Percentiles rank a stretch among this genome's conserved stretches.
These are phyloP conservation scores for Planoprotostelium fungivorum DNA, from an alignment of 78 protist species.

Conservation along the genomic window DNA sequence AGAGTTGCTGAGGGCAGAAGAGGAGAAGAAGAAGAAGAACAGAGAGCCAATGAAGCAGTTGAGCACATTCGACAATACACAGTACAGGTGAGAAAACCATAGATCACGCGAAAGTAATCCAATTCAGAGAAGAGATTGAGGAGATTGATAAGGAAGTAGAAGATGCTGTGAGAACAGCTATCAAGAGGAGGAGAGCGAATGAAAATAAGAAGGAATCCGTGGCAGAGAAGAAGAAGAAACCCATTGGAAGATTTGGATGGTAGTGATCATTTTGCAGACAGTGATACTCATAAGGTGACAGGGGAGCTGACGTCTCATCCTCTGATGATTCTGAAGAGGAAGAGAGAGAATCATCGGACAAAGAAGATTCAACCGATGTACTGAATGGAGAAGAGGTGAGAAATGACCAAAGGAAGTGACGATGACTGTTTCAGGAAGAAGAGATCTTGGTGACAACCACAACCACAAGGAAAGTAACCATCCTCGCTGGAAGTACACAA, in stretches of 20 bases:
- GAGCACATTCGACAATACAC: neutral
- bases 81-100: neutral
- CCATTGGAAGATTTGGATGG: neutral
- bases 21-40: conserved; percentile 16
- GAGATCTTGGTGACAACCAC: conserved; percentile 22
- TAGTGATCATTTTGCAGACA: neutral
- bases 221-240: neutral
- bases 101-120: conserved; percentile 11
- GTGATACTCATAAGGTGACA: neutral
- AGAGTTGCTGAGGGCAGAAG: conserved; percentile 14
- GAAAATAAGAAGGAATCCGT: neutral
- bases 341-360: too few species aligned
- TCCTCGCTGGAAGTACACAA: conserved; percentile 10
- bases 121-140: conserved; percentile 30
- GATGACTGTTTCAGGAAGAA: neutral
- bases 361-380: too few species aligned
- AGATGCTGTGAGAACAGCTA: conserved; percentile 37
- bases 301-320: conserved; percentile 4
- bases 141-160: conserved; percentile 11
- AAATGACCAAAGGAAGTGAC: neutral
- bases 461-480: conserved; percentile 12
- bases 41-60: neutral
- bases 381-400: neutral
- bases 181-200: conserved; percentile 1
- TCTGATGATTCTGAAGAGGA: too few species aligned